Evolutionary conservation across 2,329 filamentous ascomycete genomes (phyloP).

Genomic region (Sclerotinia minor): DNA sequence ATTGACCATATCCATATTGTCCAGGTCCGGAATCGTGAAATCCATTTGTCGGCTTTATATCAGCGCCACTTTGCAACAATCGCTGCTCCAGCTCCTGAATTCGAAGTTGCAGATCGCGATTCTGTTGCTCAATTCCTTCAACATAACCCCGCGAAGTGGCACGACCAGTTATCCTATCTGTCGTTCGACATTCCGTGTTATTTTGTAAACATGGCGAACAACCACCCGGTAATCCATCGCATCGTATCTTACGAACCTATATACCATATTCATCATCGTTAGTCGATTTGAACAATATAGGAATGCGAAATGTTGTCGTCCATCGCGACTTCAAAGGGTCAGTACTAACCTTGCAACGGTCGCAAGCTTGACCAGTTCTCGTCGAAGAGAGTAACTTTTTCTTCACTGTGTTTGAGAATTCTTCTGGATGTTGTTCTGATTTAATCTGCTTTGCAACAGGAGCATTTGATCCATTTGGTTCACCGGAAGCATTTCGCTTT

Average conservation of each 20-base stretch:
- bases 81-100: constrained; percentile 69
- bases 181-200: constrained; percentile 75
- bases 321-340: not conserved
- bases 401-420: constrained; percentile 48
- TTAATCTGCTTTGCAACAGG: constrained; percentile 35
- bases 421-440: constrained; percentile 39
- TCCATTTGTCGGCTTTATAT: constrained; percentile 49
- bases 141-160: constrained; percentile 77
- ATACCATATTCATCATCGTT: not conserved
- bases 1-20: constrained; percentile 24
- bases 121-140: constrained; percentile 73
- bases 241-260: constrained; percentile 82
- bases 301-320: not conserved
- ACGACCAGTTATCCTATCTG: constrained; percentile 81
- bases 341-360: constrained; percentile 75
- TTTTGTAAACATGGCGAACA: constrained; percentile 80
- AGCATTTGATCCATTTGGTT: constrained; percentile 30
- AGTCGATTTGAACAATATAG: not conserved
- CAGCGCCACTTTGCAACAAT: constrained; percentile 59
- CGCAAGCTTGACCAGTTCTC: constrained; percentile 81
- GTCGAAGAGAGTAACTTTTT: constrained; percentile 56
- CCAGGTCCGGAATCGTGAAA: constrained; percentile 27
- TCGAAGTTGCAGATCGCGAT: constrained; percentile 64
- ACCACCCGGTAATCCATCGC: constrained; percentile 76
- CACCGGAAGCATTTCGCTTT: constrained; percentile 31